Base-by-base conservation (phyloP, 208 protist genomes). In the Crithidia thermophila region DNA sequence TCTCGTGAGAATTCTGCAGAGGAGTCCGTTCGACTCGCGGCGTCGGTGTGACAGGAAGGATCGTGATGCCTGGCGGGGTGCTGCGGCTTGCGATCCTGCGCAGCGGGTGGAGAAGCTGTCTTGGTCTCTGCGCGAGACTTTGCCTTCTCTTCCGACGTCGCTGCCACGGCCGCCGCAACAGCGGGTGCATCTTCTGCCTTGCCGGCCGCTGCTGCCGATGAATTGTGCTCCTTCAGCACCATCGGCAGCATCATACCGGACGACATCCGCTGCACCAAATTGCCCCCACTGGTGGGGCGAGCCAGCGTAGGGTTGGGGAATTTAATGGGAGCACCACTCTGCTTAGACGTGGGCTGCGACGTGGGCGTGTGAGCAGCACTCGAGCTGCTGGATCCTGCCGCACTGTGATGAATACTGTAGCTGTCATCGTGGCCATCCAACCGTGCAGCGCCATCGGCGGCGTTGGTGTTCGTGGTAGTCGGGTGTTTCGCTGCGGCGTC, bases 161-260 rank as follows among this genome's bases (percentile, higher is more conserved):
- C 10, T n/a, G 39, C 13, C 13, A 16, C 39, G 16, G 16, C 39
- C 39, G 39, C 10, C 16, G 39, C 10, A 43, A 18, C 13, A 16
- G 39, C 10, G 10, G 16, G 39, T 16, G 13, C 39, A 43, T 10
- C 16, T 43, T 16, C 39, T 10, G 39, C 39, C n/a, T n/a, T n/a
- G n/a, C n/a, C 39, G 39, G 16, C 39, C 39, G 39, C 39, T 43
- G 39, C 39, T 43, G 39, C 13, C 39, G 39, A 43, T 43, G 39
- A 34, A 20, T 13, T 46, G 51, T 27, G 21, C 4, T 51, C 50
- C 13, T 30, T n/a, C 39, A 69, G 61, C 60, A 75, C 60, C 16
- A 27, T 34, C 6, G 60, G 61, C 43, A 69, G 46, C 55, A 51
- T 65, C 34, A 69, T 43, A 7, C 60, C 53, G 2, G 33, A 8